phyloP scores from a whole-genome alignment of 768 basidiomycete species.

The Xerocomellus intermedius region DNA sequence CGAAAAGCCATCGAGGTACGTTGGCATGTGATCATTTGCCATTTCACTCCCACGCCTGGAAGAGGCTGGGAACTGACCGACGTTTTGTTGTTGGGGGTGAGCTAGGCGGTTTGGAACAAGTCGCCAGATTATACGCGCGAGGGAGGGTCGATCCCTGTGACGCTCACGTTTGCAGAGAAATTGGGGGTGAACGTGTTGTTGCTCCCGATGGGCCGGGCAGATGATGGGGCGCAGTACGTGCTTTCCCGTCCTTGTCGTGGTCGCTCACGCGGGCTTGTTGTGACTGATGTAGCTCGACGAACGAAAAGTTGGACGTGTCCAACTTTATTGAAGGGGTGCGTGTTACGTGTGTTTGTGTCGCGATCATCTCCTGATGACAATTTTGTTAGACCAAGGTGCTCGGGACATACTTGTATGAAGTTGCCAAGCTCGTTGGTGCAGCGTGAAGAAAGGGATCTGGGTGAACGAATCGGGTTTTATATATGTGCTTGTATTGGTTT shows the following conservation, averaged over 20 bases:
- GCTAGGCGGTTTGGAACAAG: slow-evolving; percentile 55
- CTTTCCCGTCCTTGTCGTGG: neutral
- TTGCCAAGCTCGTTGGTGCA: slow-evolving; percentile 20
- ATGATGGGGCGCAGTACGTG: slow-evolving; percentile 90
- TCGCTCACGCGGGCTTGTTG: neutral
- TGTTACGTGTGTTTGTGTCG: slow-evolving; percentile 23
- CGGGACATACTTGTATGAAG: slow-evolving; percentile 33
- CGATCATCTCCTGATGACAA: neutral
- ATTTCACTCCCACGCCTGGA: too few relatives aligned
- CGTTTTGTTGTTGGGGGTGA: neutral
- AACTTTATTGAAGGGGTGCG: slow-evolving; percentile 85
- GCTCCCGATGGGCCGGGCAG: slow-evolving; percentile 90
- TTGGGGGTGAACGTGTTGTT: slow-evolving; percentile 84
- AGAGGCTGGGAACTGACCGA: neutral
- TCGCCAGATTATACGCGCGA: slow-evolving; percentile 85
- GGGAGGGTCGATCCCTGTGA: slow-evolving; percentile 94
- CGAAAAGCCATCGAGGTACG: slow-evolving; percentile 76
- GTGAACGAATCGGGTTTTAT: neutral
- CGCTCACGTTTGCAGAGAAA: slow-evolving; percentile 88
- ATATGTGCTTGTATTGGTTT: neutral
- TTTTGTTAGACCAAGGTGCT: slow-evolving; percentile 32
- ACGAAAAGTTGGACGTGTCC: slow-evolving; percentile 89
- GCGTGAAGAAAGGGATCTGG: slow-evolving; percentile 8
- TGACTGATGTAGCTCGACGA: slow-evolving; percentile 62
- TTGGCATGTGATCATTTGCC: neutral